phyloP scores from a whole-genome alignment of 148 eudicot species.

The Rhododendron williamsianum region DNA sequence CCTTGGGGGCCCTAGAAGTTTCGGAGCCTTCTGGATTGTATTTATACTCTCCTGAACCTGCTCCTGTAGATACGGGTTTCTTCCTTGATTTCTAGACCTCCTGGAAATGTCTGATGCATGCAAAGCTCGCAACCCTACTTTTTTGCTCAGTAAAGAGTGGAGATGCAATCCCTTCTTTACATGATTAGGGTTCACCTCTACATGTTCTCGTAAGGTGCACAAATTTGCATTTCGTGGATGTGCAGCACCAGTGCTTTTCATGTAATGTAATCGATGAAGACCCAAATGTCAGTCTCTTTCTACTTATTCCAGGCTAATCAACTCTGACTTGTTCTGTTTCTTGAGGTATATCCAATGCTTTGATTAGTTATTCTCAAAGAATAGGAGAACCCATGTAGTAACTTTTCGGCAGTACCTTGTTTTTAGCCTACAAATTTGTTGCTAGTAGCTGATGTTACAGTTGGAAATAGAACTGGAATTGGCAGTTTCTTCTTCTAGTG shows the following conservation, averaged over 20 bases:
- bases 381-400: not conserved
- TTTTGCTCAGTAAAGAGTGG: not conserved
- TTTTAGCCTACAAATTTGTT: not conserved
- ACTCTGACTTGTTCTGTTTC: not conserved
- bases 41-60: conserved; percentile 26
- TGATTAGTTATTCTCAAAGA: not conserved
- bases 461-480: not conserved
- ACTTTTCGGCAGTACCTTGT: not conserved
- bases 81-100: conserved; percentile 42
- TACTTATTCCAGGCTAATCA: not conserved
- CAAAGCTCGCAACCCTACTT: not conserved
- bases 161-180: not conserved
- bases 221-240: not conserved
- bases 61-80: conserved; percentile 32
- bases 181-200: not conserved
- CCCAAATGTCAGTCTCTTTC: conserved; percentile 1
- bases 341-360: not conserved
- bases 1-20: conserved; percentile 18
- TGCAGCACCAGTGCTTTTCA: not conserved
- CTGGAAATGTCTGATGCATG: not conserved
- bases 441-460: not conserved
- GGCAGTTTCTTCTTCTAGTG: not conserved
- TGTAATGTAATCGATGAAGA: not conserved
- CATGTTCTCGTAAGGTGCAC: not conserved
- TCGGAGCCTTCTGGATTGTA: conserved; percentile 22